Evolutionary conservation across 2,329 filamentous ascomycete species (phyloP), one percentile per base, ranked within the genome.

Genomic region (Clonostachys byssicola): DNA sequence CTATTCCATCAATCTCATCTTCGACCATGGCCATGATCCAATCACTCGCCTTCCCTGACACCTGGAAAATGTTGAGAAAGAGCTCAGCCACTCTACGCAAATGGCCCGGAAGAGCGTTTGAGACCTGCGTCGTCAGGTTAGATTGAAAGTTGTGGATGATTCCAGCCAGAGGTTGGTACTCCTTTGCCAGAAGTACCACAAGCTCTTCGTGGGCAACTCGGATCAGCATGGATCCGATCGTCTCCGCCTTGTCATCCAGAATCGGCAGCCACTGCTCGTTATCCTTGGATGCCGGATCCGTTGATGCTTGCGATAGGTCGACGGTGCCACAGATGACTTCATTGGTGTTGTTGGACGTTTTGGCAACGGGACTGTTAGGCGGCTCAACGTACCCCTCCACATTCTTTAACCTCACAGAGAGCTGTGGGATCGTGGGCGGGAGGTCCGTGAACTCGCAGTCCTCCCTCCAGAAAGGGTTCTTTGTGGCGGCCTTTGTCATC

Each of bases 11-110:
- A 48, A 99, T 97, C 65, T 99, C 94, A 60, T 97, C 92, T 65
- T 99, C 94, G 0, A 96, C 89, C 39, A 99, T 73, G 3, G 89
- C 85, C 75, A 90, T 94, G 18, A 99, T 78, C 94, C 94, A 99
- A 49, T 96, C 90, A 40, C 80, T 79, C 3, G 89, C 88, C 36
- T 82, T 81, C 1, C 89, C 90, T 3, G 91, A 92, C 4, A 95
- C 92, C 61, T 99, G 94, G 58, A 92, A 99, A 45, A 99, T 95
- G 62, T 97, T 95, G 52, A 97, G 72, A 36, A 97, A 81, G 30
- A 88, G 84, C 60, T 96, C 92, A 3, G 91, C 88, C 9, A 97
- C 66, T n/a, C 82, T 78, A 46, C 87, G 86, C 34, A 96, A 73
- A 58, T 90, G 88, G 3, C 83, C 81, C 1, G 90, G 87, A 47